Evolutionary conservation across 768 basidiomycete species (phyloP).

Genomic region (Termitomyces sp.): DNA sequence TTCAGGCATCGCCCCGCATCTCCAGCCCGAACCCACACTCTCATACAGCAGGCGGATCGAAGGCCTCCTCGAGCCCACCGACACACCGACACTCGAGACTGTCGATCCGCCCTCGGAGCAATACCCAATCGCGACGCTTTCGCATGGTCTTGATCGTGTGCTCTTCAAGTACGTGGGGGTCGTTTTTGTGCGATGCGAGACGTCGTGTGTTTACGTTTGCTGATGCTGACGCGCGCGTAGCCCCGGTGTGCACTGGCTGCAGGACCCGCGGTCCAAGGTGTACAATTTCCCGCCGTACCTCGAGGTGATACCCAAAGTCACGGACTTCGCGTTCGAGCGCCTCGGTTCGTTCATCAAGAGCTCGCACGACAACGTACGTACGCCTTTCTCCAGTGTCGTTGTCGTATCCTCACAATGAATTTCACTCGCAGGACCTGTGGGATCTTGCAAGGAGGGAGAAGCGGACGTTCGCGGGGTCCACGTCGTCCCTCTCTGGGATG

Average conservation of each 20-base stretch:
- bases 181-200: no score
- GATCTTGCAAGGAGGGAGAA: slow-evolving; percentile 53
- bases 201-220: no score
- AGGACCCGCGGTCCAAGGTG: slow-evolving; percentile 78
- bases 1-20: neutral
- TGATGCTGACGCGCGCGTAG: slow-evolving; percentile 30
- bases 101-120: slow-evolving; percentile 37
- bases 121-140: slow-evolving; percentile 55
- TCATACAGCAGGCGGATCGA: slow-evolving; percentile 27
- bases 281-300: slow-evolving; percentile 80
- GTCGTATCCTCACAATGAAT: neutral
- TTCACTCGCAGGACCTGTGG: slow-evolving; percentile 51
- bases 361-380: slow-evolving; percentile 63
- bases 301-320: slow-evolving; percentile 68
- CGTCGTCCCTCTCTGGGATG: slow-evolving; percentile 82
- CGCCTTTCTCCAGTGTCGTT: slow-evolving; percentile 14
- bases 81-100: slow-evolving; percentile 24
- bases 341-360: slow-evolving; percentile 71
- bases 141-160: slow-evolving; percentile 65
- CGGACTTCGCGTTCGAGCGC: slow-evolving; percentile 82
- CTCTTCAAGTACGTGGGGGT: slow-evolving; percentile 31
- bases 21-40: neutral
- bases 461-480: slow-evolving; percentile 76
- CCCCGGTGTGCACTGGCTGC: slow-evolving; percentile 84
- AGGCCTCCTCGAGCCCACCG: slow-evolving; percentile 25